A percentile compares a stretch with the other conserved stretches of the same genome.
Conservation (phyloP, 225 moss, liverwort and hornwort species). For the Pleurozium schreberi region DNA sequence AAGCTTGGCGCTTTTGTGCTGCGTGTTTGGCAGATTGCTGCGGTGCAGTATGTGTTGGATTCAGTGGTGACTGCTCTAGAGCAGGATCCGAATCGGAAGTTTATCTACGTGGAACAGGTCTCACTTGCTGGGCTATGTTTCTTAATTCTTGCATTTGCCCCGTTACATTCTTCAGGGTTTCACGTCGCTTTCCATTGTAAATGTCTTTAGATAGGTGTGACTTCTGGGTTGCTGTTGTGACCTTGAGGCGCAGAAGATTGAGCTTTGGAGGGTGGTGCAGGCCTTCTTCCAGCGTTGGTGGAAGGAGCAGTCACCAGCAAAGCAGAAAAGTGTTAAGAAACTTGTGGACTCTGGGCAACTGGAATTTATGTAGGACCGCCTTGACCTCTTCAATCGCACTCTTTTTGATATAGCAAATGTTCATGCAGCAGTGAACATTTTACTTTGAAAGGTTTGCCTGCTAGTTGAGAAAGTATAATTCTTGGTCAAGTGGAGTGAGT, state of each 20-base stretch:
- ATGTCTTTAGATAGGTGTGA: background rate
- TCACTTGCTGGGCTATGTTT: background rate
- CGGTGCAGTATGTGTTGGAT: conserved; percentile 89
- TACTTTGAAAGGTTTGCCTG: background rate
- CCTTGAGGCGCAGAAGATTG: background rate
- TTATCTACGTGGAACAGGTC: conserved; percentile 95
- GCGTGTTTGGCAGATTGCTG: conserved; percentile 53
- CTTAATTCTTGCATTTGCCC: background rate
- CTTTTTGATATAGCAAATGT: background rate
- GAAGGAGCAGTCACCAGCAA: conserved; percentile 59
- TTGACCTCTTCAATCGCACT: background rate
- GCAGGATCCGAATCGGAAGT: conserved; percentile 72
- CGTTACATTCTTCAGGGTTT: background rate
- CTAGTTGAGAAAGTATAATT: background rate
- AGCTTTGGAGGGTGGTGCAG: conserved; percentile 14
- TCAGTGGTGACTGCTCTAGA: conserved; percentile 56
- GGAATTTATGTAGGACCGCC: conserved; percentile 51
- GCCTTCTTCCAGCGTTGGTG: conserved; percentile 99
- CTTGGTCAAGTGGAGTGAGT: background rate
- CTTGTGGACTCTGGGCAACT: conserved; percentile 74
- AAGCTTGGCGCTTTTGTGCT: background rate
- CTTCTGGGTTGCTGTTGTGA: background rate
- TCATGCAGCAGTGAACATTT: background rate
- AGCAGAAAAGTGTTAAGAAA: conserved; percentile 60
- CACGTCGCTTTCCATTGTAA: background rate